These are phyloP conservation scores for Penicillium sp. DNA, from an alignment of 2,329 filamentous ascomycete species.

Conservation along the genomic window DNA sequence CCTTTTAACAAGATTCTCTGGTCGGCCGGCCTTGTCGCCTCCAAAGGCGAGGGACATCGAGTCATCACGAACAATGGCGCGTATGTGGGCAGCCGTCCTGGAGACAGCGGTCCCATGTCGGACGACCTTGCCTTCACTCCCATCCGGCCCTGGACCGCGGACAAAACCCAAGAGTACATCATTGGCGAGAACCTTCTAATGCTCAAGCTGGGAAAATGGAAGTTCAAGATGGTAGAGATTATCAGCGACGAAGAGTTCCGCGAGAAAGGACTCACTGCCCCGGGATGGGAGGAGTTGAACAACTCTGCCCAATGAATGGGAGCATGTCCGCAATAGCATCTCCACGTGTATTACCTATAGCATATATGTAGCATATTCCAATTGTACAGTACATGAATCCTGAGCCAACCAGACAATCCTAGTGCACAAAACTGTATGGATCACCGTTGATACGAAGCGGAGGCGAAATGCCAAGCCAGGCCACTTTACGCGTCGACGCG, in stretches of 20 bases:
- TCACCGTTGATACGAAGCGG: slow-evolving; percentile 1
- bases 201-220: slow-evolving; percentile 55
- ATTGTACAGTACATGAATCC: slow-evolving; percentile 34
- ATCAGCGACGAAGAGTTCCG: slow-evolving; percentile 51
- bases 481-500: slow-evolving; percentile 40
- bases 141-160: slow-evolving; percentile 41
- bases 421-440: too few relatives aligned
- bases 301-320: slow-evolving; percentile 5
- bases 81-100: slow-evolving; percentile 44
- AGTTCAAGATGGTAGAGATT: slow-evolving; percentile 52
- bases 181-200: slow-evolving; percentile 50
- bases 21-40: slow-evolving; percentile 48
- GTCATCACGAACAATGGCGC: slow-evolving; percentile 48
- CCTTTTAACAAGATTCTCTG: slow-evolving; percentile 48
- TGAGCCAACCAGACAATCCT: too few relatives aligned
- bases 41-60: slow-evolving; percentile 49
- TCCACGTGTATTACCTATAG: slow-evolving; percentile 12
- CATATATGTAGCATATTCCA: slow-evolving; percentile 6
- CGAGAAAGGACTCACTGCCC: slow-evolving; percentile 41
- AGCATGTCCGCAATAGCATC: slow-evolving; percentile 1
- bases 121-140: slow-evolving; percentile 47
- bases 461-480: slow-evolving; percentile 8
- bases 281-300: slow-evolving; percentile 45
- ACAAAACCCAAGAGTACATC: slow-evolving; percentile 46
- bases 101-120: slow-evolving; percentile 38